Evolutionary conservation across 306 rosid species (phyloP).

Genomic region (Lathyrus aphaca): DNA sequence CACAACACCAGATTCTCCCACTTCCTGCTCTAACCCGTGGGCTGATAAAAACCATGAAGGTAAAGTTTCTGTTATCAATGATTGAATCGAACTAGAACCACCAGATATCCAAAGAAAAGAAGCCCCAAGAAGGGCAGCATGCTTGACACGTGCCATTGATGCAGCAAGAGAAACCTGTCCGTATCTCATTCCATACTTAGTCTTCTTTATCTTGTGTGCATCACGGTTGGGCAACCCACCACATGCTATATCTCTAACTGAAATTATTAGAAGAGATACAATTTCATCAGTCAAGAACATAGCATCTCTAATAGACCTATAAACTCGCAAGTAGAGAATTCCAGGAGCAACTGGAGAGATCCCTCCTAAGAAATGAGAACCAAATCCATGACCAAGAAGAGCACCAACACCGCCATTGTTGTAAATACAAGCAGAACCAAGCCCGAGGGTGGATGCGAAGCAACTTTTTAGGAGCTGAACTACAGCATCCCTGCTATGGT

Average conservation of each 20-base stretch:
- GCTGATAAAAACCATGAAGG: constrained; percentile 92
- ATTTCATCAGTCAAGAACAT: constrained; percentile 79
- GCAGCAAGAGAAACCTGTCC: constrained; percentile 77
- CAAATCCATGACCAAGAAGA: constrained; percentile 96
- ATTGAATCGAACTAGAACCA: constrained; percentile 72
- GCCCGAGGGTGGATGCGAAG: constrained; percentile 81
- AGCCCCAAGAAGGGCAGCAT: constrained; percentile 88
- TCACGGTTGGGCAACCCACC: constrained; percentile 56
- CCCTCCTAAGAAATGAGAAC: constrained; percentile 77
- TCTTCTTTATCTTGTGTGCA: constrained; percentile 51
- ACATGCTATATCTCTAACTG: constrained; percentile 71
- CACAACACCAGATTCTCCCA: constrained; percentile 63
- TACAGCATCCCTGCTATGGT: constrained; percentile 77
- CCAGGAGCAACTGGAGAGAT: constrained; percentile 94
- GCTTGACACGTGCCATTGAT: constrained; percentile 82
- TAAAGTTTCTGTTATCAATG: constrained; percentile 77
- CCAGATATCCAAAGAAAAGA: constrained; percentile 88
- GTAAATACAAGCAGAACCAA: constrained; percentile 51
- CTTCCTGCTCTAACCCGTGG: constrained; percentile 61
- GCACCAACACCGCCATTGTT: constrained; percentile 80
- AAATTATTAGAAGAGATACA: constrained; percentile 74
- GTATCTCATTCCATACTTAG: constrained; percentile 54
- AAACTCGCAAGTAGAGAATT: constrained; percentile 75
- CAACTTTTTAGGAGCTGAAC: constrained; percentile 92
- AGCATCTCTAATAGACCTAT: constrained; percentile 69